Percentiles rank a stretch among this genome's conserved stretches.
phyloP scores from a whole-genome alignment of 2,329 filamentous ascomycete species.

The Myriosclerotinia curreyana region DNA sequence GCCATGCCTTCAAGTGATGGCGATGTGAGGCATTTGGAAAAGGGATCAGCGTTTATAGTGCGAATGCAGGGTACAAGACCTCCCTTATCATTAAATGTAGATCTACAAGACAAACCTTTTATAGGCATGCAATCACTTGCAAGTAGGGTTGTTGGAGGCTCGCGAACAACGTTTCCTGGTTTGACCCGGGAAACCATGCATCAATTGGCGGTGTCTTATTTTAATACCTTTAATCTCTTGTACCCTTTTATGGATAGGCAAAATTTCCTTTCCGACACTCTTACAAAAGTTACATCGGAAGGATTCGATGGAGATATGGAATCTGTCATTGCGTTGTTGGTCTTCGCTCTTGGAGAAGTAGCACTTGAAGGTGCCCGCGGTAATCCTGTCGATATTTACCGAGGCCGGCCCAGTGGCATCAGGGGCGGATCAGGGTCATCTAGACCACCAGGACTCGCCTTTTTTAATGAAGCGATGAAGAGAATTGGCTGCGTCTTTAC shows the following conservation, averaged over 20 bases:
- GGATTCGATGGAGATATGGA: constrained; percentile 50
- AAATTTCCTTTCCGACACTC: constrained; percentile 48
- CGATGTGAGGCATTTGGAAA: constrained; percentile 42
- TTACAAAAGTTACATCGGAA: constrained; percentile 47
- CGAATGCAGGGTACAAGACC: constrained; percentile 34
- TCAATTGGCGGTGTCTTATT: constrained; percentile 52
- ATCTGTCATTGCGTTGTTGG: constrained; percentile 54
- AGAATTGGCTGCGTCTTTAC: constrained; percentile 57
- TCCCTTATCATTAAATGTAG: constrained; percentile 33
- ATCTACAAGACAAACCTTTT: constrained; percentile 32
- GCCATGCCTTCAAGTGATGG: constrained; percentile 38
- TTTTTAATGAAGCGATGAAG: constrained; percentile 61
- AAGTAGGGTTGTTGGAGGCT: constrained; percentile 32
- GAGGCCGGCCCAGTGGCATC: constrained; percentile 50
- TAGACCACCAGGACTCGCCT: constrained; percentile 53
- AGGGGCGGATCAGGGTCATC: constrained; percentile 47
- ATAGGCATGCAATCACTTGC: constrained; percentile 38
- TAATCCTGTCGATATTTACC: constrained; percentile 45
- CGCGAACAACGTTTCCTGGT: constrained; percentile 35
- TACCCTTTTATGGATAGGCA: constrained; percentile 58
- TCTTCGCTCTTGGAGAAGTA: constrained; percentile 58
- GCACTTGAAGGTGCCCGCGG: constrained; percentile 52
- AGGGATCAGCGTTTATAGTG: constrained; percentile 42
- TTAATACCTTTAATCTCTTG: constrained; percentile 57
- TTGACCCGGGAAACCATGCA: constrained; percentile 51